A percentile compares a stretch with the other conserved stretches of the same genome.
Evolutionary conservation across 2,329 filamentous ascomycete genomes (phyloP).

Genomic region (Zelopaecilomyces penicillatus): DNA sequence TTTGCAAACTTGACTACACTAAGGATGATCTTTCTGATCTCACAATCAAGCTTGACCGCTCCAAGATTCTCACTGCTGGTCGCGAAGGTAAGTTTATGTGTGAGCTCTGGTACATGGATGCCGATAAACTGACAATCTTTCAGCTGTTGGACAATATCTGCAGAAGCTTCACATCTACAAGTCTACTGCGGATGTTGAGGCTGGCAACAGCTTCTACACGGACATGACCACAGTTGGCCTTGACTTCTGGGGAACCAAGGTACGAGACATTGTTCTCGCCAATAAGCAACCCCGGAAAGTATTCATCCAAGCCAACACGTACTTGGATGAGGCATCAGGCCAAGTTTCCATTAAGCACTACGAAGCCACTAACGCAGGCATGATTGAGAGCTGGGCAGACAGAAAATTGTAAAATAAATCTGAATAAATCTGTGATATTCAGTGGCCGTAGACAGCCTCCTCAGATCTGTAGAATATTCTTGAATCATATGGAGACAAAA

Average conservation of each 20-base stretch:
- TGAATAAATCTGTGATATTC: too few relatives aligned
- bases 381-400: slow-evolving; percentile 77
- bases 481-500: too few relatives aligned
- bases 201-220: slow-evolving; percentile 71
- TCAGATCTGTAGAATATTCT: too few relatives aligned
- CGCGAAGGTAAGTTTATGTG: slow-evolving; percentile 45
- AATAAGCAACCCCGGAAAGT: slow-evolving; percentile 82
- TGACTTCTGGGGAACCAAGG: slow-evolving; percentile 74
- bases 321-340: slow-evolving; percentile 57
- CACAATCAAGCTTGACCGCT: slow-evolving; percentile 73
- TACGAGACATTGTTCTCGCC: slow-evolving; percentile 65
- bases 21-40: slow-evolving; percentile 70
- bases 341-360: slow-evolving; percentile 78
- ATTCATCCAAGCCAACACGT: slow-evolving; percentile 90
- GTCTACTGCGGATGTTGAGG: slow-evolving; percentile 73
- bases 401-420: slow-evolving; percentile 34
- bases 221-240: slow-evolving; percentile 74
- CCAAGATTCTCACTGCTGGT: slow-evolving; percentile 77
- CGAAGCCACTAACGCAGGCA: slow-evolving; percentile 68
- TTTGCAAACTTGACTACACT: slow-evolving; percentile 71
- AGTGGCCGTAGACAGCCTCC: too few relatives aligned
- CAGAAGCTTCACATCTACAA: slow-evolving; percentile 93
- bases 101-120: not conserved
- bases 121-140: slow-evolving; percentile 14
- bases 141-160: slow-evolving; percentile 74